Base-by-base conservation (phyloP, 75 land plant genomes). In the Cunninghamia lanceolata region DNA sequence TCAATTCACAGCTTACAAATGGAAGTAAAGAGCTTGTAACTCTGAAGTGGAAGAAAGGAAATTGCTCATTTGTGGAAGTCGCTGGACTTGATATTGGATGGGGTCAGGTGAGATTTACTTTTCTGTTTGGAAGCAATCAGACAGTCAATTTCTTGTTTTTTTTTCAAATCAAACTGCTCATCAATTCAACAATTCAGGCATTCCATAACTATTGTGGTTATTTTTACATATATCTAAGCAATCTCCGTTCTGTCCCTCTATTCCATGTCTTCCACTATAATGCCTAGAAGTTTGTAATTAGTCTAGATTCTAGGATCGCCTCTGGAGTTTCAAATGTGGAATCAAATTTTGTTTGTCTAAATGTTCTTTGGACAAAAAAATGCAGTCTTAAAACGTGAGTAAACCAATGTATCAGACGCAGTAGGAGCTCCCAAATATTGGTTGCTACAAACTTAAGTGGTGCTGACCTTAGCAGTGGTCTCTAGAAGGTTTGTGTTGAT, bases 51-150 rank as follows among this genome's bases (percentile, higher is more conserved):
- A 39, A 86, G 43, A 90, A 87, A 52, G 79, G 86, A 28, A 82
- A 77, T 17, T 91, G 89, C 74, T 88, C 93, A 15, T 82, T 85
- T 40, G 99, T 98, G 68, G 99, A 98, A 89, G 89, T 98, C 25
- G 90, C 99, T 75, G 99, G 99, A 45, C 97, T 98, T 81, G 99
- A 98, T 90, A 90, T 98, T 84, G 99, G 99, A 85, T 98, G 99
- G 99, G 94, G 95, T 40, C 95, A 94, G 98, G 99, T 98, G 91
- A 85, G 82, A 80, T 45, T 3, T 45, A 42, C 4, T n/a, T n/a
- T 45, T 80, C n/a, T n/a, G 15, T 19, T 28, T n/a, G n/a, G 19
- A 80, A 43, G 15, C 36, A 73, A 13, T 2, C 15, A 32, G 16
- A 32, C 15, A 11, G 11, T 73, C 36, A 73, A 34, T 13, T 32